Evolutionary conservation across 148 eudicot genomes (phyloP), one percentile per base, ranked within the genome.

Genomic region (Rhododendron vialii): DNA sequence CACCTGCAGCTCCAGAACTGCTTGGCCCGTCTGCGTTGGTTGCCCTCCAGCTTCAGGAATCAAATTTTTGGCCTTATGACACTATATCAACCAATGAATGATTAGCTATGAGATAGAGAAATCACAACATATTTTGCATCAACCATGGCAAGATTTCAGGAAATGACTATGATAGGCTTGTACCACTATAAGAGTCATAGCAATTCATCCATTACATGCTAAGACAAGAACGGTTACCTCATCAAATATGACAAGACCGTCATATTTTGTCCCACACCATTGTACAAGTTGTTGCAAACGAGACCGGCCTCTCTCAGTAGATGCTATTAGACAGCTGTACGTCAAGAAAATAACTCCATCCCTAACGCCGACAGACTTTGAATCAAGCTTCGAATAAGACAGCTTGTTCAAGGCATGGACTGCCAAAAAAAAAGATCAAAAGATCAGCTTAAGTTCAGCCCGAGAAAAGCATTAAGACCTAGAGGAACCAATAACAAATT

Each of bases 31-130:
- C 74, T 94, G 92, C 59, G 98, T 98, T 84, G 99, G 94, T 88
- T 95, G 96, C 65, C 95, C 90, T 80, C 99, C 99, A 86, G 98
- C 98, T 94, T 98, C 97, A 85, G 99, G 99, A 85, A 98, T 93
- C 90, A 98, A 91, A 90, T 98, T 98, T 89, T 98, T 98, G 53
- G 99, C 99, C 89, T 98, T 98, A 86, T 98, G 99, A 85, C 98
- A 98, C 99, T 98, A 92, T 78, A 88, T 84, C 47, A 17, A 36
- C 36, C 69, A 89, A 51, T 63, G 74, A 74, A 65, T 75, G 45
- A 55, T 87, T 87, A 82, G 79, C 59, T 51, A 76, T 36, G 47
- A 84, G 57, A 22, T 3, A 14, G 50, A 38, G 55, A 61, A 86
- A 83, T 63, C 15, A 24, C 53, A 10, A 61, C 15, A 48, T 50